Conservation (phyloP, 23 red algal species). For the Agarophyton chilense region DNA sequence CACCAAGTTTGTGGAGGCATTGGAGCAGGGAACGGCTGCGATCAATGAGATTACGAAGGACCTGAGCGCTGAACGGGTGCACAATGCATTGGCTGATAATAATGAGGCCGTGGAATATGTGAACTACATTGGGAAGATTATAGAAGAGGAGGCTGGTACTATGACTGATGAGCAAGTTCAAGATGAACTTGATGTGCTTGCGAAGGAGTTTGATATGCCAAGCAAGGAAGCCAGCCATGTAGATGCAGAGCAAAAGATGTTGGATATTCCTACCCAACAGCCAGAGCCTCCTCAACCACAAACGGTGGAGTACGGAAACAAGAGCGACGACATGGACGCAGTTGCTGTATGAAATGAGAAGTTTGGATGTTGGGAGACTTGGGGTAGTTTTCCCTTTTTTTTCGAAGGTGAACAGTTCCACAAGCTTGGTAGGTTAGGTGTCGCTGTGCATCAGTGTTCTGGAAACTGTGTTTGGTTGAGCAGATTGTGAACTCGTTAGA, state of each 20-base stretch:
- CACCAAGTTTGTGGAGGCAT: constrained; percentile 26
- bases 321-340: not conserved
- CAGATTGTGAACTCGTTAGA: too few relatives aligned
- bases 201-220: not conserved
- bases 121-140: not conserved
- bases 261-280: constrained; percentile 23
- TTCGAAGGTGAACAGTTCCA: too few relatives aligned
- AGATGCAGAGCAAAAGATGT: not conserved
- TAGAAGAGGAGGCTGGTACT: constrained; percentile 5
- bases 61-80: constrained; percentile 19
- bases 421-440: too few relatives aligned
- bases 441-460: too few relatives aligned
- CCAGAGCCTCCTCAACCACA: not conserved
- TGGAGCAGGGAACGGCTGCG: constrained; percentile 27
- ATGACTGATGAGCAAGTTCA: constrained; percentile 26
- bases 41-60: constrained; percentile 52
- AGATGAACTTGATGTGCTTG: constrained; percentile 4
- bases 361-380: too few relatives aligned
- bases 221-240: not conserved
- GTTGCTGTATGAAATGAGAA: not conserved
- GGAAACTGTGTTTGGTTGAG: too few relatives aligned
- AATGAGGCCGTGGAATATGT: constrained; percentile 34
- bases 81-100: constrained; percentile 19
- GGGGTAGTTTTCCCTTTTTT: too few relatives aligned
- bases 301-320: not conserved